Base-by-base conservation (phyloP, 2,329 filamentous ascomycete species). In the Colletotrichum musae region DNA sequence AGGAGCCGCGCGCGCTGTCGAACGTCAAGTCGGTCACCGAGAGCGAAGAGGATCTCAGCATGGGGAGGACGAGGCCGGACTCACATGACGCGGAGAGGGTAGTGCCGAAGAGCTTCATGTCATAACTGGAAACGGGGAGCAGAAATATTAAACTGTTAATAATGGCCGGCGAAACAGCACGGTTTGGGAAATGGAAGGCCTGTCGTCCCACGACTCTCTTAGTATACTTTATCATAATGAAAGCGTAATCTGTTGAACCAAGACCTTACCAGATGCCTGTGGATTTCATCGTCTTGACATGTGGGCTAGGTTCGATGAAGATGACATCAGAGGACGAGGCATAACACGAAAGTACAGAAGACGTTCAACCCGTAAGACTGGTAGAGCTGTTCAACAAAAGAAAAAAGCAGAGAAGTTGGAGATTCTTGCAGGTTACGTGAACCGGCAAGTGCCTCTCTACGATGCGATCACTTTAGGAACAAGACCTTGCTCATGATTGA, bases 21-120 rank as follows among this genome's bases (percentile, higher is more conserved):
- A 53, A 66, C 4, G 21, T 56, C 2, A 64, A 64, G 12, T 59
- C 43, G 2, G 52, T 57, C 2, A 58, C 53, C 15, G 66, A 71
- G 36, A 70, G 61, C 24, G 61, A 70, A n/a, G 69, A 70, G 36
- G 48, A 70, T 2, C n/a, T 71, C 43, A 47, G 26, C 13, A 48
- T 36, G n/a, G 60, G 39, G 2, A 52, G 53, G 41, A 41, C 62
- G 0, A 52, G 66, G 18, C 24, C 58, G 6, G 48, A 41, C 21
- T 69, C 54, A 0, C 61, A 69, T 4, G 61, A 66, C 2, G 18
- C 32, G 1, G 48, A 65, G 18, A 26, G 41, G 9, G 41, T 56
- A 10, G 50, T 60, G 1, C 61, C 66, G 0, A 48, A 47, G 18
- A 47, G 48, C 24, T 68, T 65, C 15, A 16, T 68, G 12, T 65